These are phyloP conservation scores for Trametes versicolor DNA, from an alignment of 1,284 basidiomycete genomes.

Conservation along the genomic window DNA sequence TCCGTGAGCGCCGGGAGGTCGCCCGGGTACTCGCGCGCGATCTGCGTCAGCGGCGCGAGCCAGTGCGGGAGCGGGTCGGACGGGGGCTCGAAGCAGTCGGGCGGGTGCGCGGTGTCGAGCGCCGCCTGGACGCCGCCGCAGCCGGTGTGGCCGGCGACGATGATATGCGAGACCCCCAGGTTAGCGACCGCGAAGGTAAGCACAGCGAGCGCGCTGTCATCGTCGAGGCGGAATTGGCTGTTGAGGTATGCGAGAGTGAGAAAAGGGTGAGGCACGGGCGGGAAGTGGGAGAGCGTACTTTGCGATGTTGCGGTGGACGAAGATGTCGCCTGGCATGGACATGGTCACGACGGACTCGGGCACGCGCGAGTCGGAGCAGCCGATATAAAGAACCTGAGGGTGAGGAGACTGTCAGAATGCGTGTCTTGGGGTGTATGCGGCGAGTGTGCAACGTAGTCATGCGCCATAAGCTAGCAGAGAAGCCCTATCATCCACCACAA, in stretches of 20 bases:
- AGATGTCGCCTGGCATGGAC: constrained; percentile 72
- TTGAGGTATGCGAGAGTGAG: too few species aligned
- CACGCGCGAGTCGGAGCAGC: constrained; percentile 76
- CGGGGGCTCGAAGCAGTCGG: constrained; percentile 44
- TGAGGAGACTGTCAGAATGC: constrained; percentile 5
- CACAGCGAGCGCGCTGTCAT: constrained; percentile 83
- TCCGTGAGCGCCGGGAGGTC: constrained; percentile 63
- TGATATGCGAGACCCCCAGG: constrained; percentile 86
- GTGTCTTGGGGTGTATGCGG: too few species aligned
- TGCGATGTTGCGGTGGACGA: constrained; percentile 76
- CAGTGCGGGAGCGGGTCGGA: constrained; percentile 72
- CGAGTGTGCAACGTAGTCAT: too few species aligned
- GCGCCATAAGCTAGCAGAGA: too few species aligned
- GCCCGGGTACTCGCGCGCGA: constrained; percentile 58
- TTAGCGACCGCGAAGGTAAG: constrained; percentile 84
- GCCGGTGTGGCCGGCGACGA: constrained; percentile 83
- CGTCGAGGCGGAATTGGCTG: constrained; percentile 84
- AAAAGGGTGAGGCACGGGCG: too few species aligned
- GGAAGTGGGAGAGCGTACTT: too few species aligned
- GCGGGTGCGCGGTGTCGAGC: constrained; percentile 48
- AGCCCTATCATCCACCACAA: too few species aligned
- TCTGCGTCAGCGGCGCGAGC: constrained; percentile 74
- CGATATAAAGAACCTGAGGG: constrained; percentile 75
- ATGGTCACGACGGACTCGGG: constrained; percentile 65
- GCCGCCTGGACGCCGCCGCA: constrained; percentile 85